Percentiles rank a stretch among this genome's conserved stretches.
phyloP scores from a whole-genome alignment of 306 rosid genomes.

The Quercus ilex region DNA sequence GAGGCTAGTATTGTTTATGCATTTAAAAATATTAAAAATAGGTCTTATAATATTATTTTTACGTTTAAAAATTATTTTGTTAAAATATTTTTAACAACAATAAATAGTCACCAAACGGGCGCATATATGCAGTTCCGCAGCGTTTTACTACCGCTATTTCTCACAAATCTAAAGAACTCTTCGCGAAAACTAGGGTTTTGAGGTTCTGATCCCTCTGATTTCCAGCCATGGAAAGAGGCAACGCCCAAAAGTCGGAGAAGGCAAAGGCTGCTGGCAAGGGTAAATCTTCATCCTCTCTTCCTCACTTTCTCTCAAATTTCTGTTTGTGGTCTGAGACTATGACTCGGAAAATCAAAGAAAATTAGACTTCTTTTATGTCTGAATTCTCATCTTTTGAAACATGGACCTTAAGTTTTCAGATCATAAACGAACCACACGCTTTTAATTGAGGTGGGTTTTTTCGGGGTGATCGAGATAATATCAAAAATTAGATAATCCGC shows the following conservation, averaged over 20 bases:
- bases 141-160: not conserved
- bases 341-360: not conserved
- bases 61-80: no score
- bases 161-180: not conserved
- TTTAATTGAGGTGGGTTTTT: not conserved
- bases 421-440: not conserved
- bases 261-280: slow-evolving; percentile 50
- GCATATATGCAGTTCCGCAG: not conserved
- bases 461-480: not conserved
- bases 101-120: no score
- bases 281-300: slow-evolving; percentile 2
- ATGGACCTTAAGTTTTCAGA: not conserved
- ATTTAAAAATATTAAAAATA: no score
- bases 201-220: slow-evolving; percentile 29
- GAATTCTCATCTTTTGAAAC: not conserved
- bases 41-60: no score
- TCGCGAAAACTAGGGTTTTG: slow-evolving; percentile 48
- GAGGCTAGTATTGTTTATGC: no score
- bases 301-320: not conserved
- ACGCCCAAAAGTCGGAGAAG: slow-evolving; percentile 83
- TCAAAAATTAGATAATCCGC: not conserved
- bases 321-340: not conserved
- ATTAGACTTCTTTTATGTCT: not conserved
- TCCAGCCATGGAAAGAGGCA: slow-evolving; percentile 79
- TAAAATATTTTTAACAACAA: no score